Conservation (phyloP, 192 early-diverging fungal genomes). For the Podila verticillata region DNA sequence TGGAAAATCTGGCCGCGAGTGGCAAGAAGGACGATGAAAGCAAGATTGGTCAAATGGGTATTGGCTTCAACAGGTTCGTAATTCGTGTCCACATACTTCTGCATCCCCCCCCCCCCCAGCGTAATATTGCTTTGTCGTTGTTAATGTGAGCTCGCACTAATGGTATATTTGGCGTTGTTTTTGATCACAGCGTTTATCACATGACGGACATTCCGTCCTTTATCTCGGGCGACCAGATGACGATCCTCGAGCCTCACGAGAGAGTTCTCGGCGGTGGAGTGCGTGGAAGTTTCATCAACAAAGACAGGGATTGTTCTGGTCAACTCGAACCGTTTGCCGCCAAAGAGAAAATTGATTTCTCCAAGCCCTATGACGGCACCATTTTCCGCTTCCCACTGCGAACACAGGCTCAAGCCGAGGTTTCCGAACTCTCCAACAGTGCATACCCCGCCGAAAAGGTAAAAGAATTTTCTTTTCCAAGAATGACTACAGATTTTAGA, state of each 20-base stretch:
- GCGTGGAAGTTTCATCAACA: slow-evolving; percentile 13
- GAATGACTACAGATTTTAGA: too few relatives aligned
- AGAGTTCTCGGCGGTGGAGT: slow-evolving; percentile 25
- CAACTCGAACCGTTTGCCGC: slow-evolving; percentile 38
- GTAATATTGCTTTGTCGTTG: too few relatives aligned
- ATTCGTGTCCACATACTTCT: too few relatives aligned
- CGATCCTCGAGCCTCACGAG: slow-evolving; percentile 53
- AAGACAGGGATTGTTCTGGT: slow-evolving; percentile 3
- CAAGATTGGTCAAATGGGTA: slow-evolving; percentile 52
- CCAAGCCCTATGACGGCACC: slow-evolving; percentile 35
- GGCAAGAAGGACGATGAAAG: slow-evolving; percentile 20
- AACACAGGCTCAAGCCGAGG: slow-evolving; percentile 32
- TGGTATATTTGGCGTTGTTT: too few relatives aligned
- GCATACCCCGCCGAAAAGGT: slow-evolving; percentile 30
- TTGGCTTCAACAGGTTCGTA: slow-evolving; percentile 44
- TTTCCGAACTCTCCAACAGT: slow-evolving; percentile 29
- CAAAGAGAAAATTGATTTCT: slow-evolving; percentile 36
- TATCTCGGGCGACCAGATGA: slow-evolving; percentile 31
- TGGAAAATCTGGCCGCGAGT: slow-evolving; percentile 21
- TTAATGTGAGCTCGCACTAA: too few relatives aligned
- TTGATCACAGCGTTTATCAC: slow-evolving; percentile 44
- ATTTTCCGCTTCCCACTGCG: slow-evolving; percentile 54
- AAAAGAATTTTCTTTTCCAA: too few relatives aligned
- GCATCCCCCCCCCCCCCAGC: background rate
- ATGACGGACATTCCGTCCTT: slow-evolving; percentile 50